Evolutionary conservation across 139 green algal genomes (phyloP), one percentile per base, ranked within the genome.

Genomic region (Zygnema circumcarinatum): DNA sequence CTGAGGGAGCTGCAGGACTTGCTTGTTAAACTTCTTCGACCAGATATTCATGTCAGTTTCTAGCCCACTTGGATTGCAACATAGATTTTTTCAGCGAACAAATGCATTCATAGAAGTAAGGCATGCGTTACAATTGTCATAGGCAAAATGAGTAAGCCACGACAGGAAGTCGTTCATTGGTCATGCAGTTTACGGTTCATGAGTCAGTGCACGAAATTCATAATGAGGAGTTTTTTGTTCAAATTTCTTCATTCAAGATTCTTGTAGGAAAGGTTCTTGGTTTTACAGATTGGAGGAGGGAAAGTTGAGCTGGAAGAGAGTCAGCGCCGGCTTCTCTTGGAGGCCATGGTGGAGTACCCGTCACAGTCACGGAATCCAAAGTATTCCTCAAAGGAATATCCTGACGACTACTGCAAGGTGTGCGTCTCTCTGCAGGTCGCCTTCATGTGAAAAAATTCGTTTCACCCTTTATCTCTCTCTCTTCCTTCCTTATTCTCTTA

Each of bases 351-450:
- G 25, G 35, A 83, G n/a, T 91, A 88, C 68, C 86, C 86, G 21
- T 2, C 3, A 2, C 38, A 87, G 2, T 88, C 79, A 16, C 36
- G 0, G 38, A 88, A 68, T 35, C 86, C 86, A 32, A 53, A 25
- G 20, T 91, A 88, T 33, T 33, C 22, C 0, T 25, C 21, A 74
- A 83, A 83, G 40, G 38, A 83, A 38, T 88, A 88, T 40, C 81
- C 86, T 0, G 86, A 91, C 1, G 86, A 91, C n/a, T 91, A 88
- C n/a, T 87, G 86, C 79, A 91, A 91, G 78, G 86, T 90, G 7
- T 75, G 81, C 16, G 20, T 41, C 21, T 62, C 40, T 85, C 36
- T 78, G 3, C 3, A 78, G 16, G 69, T 78, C 69, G 16, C 7
- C 16, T 72, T 25, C 56, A 72, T 72, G 25, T 72, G 56, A 72